A percentile compares a stretch with the other conserved stretches of the same genome.
These are phyloP conservation scores for Saccharomycopsis hybrid DNA, from an alignment of 1,139 yeast species.

Conservation along the genomic window DNA sequence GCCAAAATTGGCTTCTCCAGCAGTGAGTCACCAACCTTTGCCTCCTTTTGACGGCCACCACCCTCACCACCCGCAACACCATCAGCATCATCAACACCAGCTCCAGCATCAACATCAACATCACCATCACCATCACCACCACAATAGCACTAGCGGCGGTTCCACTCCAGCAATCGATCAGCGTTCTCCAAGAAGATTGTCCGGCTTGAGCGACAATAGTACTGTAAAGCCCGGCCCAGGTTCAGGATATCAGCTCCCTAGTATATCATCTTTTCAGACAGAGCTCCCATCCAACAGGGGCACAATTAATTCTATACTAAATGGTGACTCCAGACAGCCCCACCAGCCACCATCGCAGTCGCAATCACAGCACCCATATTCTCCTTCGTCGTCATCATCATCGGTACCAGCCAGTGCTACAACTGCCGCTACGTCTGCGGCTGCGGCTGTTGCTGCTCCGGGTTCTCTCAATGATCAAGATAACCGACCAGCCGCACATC, in stretches of 20 bases:
- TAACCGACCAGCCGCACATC: too few species aligned
- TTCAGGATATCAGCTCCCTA: conserved; percentile 8
- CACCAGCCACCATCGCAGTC: not conserved
- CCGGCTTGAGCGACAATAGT: not conserved
- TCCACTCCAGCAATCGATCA: not conserved
- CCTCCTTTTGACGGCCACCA: not conserved
- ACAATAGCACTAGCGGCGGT: not conserved
- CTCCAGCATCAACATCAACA: not conserved
- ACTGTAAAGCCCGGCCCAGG: too few species aligned
- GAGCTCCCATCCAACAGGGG: not conserved
- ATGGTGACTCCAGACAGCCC: not conserved
- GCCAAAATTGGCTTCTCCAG: not conserved
- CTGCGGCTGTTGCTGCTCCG: not conserved
- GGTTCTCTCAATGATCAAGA: not conserved
- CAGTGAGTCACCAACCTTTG: too few species aligned
- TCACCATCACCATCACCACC: not conserved
- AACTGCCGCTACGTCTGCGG: not conserved
- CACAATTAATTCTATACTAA: conserved; percentile 3
- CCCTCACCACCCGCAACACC: conserved; percentile 3
- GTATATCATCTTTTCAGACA: conserved; percentile 8
- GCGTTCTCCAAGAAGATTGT: too few species aligned
- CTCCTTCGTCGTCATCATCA: not conserved
- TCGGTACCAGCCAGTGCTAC: not conserved
- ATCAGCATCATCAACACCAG: not conserved
- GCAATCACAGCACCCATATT: not conserved